Evolutionary conservation across 2,329 filamentous ascomycete genomes (phyloP), one percentile per base, ranked within the genome.

Genomic region (Colletotrichum tabaci): DNA sequence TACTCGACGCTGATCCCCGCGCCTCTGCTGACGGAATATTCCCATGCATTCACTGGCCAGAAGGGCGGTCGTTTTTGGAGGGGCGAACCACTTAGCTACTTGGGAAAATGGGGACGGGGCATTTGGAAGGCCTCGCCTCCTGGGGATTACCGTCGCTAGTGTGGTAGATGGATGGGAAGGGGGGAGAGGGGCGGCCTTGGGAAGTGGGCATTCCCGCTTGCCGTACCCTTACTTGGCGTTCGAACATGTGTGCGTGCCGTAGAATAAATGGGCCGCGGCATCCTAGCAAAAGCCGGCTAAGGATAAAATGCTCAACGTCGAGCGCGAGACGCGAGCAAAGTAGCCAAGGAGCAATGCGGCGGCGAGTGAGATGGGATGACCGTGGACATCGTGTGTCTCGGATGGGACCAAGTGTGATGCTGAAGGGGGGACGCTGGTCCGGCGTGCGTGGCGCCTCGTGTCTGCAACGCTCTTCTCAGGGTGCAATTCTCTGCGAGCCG

Each of bases 311-410:
- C 35, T 35, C 35, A 55, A 58, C 8, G 50, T 21, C 44, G 65
- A 68, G 65, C 65, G 68, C 68, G 65, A 68, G 50, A 62, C 58
- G 65, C 64, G 65, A 68, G 65, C 49, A 46, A 63, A 50, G 40
- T 53, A 21, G n/a, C 44, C 57, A 53, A 71, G 16, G n/a, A 53
- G 57, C 52, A 58, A 63, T 71, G 38, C 52, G 61, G 44, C 26
- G 18, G 60, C 38, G 35, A 26, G 35, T n/a, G 26, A 68, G 44
- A 63, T 71, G 68, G 47, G 68, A 71, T 63, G 68, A 71, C 60
- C 21, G 53, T 44, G 58, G 58, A 66, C 47, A 12, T 64, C 47
- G 40, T 46, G 58, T 71, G 69, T 71, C 69, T 71, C 69, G 64
- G 58, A 71, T 60, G 18, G 61, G 65, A 40, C 47, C 53, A 23